Conservation (phyloP, 1,284 basidiomycete genomes). For the Ceratobasidium papillatum region DNA sequence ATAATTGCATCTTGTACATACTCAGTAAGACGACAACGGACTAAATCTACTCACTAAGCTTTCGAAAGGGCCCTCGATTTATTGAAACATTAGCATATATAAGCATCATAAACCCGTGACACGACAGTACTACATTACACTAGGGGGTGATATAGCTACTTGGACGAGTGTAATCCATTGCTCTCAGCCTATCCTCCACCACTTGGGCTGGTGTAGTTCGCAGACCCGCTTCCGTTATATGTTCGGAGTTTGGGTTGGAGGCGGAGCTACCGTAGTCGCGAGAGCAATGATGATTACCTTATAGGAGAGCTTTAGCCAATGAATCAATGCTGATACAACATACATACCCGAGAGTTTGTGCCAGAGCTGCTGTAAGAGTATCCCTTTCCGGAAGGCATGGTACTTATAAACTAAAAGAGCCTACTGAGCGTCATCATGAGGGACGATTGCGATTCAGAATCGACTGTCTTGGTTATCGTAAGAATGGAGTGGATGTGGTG, state of each 20-base stretch:
- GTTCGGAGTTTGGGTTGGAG: conserved; percentile 41
- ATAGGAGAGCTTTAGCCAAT: neutral
- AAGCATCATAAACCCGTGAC: no score
- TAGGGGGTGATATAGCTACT: neutral
- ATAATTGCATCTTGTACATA: no score
- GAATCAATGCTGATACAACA: neutral
- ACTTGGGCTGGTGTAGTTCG: conserved; percentile 39
- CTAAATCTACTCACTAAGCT: no score
- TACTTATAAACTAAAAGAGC: neutral
- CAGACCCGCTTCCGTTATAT: conserved; percentile 37
- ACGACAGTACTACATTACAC: no score
- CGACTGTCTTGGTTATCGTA: no score
- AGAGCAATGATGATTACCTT: conserved; percentile 43
- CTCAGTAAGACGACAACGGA: no score
- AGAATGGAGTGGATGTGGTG: no score
- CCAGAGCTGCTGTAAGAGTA: conserved; percentile 30
- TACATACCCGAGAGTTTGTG: conserved; percentile 28
- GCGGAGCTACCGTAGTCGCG: conserved; percentile 42
- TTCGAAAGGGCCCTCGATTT: no score
- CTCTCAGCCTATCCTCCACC: conserved; percentile 41
- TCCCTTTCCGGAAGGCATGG: conserved; percentile 26
- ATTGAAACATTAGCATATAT: no score
- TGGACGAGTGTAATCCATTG: neutral
- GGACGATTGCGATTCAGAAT: no score
- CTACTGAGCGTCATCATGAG: no score